phyloP scores from a whole-genome alignment of 768 basidiomycete species.

The Boletellus ananas region DNA sequence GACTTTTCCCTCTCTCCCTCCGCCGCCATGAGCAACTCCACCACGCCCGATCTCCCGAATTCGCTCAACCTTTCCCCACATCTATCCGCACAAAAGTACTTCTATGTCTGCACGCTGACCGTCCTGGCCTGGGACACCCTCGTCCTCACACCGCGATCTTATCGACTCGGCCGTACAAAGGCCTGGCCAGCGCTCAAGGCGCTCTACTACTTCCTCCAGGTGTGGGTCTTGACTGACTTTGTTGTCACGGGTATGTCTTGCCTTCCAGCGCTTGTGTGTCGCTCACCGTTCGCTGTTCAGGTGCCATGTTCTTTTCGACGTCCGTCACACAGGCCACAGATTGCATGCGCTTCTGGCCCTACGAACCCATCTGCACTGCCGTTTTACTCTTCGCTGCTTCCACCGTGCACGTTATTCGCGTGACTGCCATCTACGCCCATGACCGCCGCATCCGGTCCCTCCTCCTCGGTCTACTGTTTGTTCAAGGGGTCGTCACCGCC shows the following conservation, averaged over 20 bases:
- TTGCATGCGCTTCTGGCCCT: conserved; percentile 73
- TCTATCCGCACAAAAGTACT: conserved; percentile 83
- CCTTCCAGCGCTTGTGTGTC: not conserved
- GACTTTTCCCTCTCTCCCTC: not conserved
- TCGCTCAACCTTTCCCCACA: conserved; percentile 75
- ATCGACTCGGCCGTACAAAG: conserved; percentile 58
- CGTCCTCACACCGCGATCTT: conserved; percentile 76
- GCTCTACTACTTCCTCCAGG: conserved; percentile 67
- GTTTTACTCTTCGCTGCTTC: conserved; percentile 67
- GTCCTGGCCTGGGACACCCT: conserved; percentile 89
- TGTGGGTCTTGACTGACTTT: conserved; percentile 80
- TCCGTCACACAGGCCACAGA: conserved; percentile 50
- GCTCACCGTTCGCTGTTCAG: conserved; percentile 34
- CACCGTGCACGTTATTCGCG: conserved; percentile 74
- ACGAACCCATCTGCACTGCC: conserved; percentile 84
- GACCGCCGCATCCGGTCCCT: conserved; percentile 47
- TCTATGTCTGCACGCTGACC: conserved; percentile 85
- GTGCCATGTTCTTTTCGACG: conserved; percentile 82
- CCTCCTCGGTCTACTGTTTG: conserved; percentile 57
- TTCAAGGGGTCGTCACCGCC: conserved; percentile 71
- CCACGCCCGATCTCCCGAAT: conserved; percentile 41
- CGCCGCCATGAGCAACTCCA: conserved; percentile 16
- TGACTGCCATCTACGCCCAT: conserved; percentile 73
- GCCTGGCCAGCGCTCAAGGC: conserved; percentile 77
- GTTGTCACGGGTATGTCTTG: conserved; percentile 56